Evolutionary conservation across 192 early-diverging fungal genomes (phyloP).

Genomic region (Podila epigama): DNA sequence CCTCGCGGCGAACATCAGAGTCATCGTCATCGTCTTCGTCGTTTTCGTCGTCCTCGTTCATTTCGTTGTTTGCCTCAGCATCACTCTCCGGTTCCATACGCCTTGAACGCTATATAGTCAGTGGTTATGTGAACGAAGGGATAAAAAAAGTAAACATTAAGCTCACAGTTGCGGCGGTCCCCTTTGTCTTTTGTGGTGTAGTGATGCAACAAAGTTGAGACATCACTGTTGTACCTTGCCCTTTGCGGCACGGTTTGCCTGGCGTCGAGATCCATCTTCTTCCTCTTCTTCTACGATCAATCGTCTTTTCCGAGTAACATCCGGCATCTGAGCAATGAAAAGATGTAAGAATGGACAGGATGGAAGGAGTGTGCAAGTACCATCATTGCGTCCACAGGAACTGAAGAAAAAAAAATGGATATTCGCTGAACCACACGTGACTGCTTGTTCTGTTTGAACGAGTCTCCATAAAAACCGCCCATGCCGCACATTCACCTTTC

Average conservation of each 20-base stretch:
- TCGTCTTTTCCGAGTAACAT: constrained; percentile 31
- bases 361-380: background rate
- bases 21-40: constrained; percentile 30
- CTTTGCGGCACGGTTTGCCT: no score
- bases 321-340: background rate
- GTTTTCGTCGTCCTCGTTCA: background rate
- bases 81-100: constrained; percentile 5
- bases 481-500: background rate
- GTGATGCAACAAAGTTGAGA: no score
- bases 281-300: constrained; percentile 39
- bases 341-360: background rate
- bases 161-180: background rate
- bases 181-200: constrained; percentile 3
- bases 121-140: no score
- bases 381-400: no score
- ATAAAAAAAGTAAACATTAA: background rate
- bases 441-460: background rate
- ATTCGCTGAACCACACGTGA: no score
- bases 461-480: background rate
- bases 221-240: no score
- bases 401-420: background rate
- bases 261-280: background rate
- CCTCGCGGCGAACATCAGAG: constrained; percentile 3
- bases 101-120: constrained; percentile 11
- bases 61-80: background rate